Percentiles rank a stretch among this genome's conserved stretches.
Evolutionary conservation across 352 stramenopile genomes (phyloP).

Genomic region (Phytophthora agathidicida): DNA sequence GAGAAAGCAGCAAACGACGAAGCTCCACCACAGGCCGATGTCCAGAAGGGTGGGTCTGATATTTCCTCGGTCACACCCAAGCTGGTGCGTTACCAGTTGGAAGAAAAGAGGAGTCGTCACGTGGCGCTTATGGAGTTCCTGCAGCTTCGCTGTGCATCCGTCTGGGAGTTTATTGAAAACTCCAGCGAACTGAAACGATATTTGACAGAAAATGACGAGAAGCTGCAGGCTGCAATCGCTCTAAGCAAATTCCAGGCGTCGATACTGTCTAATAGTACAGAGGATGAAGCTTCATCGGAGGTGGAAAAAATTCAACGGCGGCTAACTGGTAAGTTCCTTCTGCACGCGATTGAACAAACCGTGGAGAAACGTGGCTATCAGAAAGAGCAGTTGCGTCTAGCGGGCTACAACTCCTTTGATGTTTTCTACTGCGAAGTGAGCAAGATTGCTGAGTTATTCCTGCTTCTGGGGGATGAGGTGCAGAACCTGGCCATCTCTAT

Average conservation of each 20-base stretch:
- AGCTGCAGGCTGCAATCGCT: constrained; percentile 74
- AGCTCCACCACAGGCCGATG: constrained; percentile 7
- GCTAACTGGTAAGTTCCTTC: constrained; percentile 65
- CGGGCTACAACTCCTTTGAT: constrained; percentile 88
- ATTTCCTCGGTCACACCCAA: constrained; percentile 70
- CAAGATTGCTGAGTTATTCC: constrained; percentile 77
- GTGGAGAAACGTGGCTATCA: constrained; percentile 79
- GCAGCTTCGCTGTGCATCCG: constrained; percentile 56
- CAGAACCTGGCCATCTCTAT: constrained; percentile 56
- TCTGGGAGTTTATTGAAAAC: constrained; percentile 65
- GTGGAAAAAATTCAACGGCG: constrained; percentile 40
- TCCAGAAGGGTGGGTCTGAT: constrained; percentile 17
- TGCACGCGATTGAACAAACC: constrained; percentile 77
- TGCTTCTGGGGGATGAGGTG: constrained; percentile 58
- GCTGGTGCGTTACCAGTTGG: constrained; percentile 84
- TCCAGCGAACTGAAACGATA: constrained; percentile 60
- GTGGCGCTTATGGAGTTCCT: constrained; percentile 72
- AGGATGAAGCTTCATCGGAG: constrained; percentile 32
- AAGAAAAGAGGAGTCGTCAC: constrained; percentile 76
- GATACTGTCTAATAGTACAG: constrained; percentile 35
- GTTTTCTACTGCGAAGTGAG: constrained; percentile 90
- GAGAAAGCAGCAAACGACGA: constrained; percentile 46
- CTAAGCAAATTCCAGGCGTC: constrained; percentile 81
- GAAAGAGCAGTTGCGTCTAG: constrained; percentile 77
- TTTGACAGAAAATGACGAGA: constrained; percentile 75